Base-by-base conservation (phyloP, 352 stramenopile species). In the Phytopythium cucurbitacearum region DNA sequence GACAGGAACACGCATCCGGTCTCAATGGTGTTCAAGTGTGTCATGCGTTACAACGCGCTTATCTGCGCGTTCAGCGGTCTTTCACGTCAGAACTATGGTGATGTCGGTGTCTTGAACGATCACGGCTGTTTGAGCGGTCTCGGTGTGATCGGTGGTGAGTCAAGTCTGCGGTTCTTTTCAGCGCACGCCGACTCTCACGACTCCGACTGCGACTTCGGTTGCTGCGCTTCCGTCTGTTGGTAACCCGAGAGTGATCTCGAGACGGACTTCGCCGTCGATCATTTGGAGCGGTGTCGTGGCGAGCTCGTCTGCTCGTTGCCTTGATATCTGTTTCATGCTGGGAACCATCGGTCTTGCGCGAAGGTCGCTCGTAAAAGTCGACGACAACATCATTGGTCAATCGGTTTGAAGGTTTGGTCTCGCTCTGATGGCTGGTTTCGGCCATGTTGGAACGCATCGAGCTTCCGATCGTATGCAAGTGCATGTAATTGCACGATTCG, bases 401-500 rank as follows among this genome's bases (percentile, higher is more conserved):
- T 7, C 35, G 47, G 3, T 7, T 43, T 37, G 15, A 52, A 3
- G 47, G 11, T 2, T 2, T 37, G 7, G 40, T 7, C 40, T 44
- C 12, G 40, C 5, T 44, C n/a, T 15, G n/a, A 7, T 37, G 4
- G 4, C 10, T 7, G 0, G 47, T 7, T n/a, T 36, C 34, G 2
- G 10, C 7, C 5, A 35, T 28, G 21, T 28, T 32, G 6, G 50
- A 39, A 35, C 50, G 28, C 12, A 56, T 43, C 7, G 13, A 7
- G 5, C 35, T 40, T 5, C 36, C 21, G 4, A 44, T 15, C 13
- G n/a, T 35, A 41, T 53, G 32, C 11, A 53, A 34, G 33, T 65
- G 59, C 13, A 65, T 40, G 7, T 65, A 61, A 35, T 65, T 65
- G 40, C 59, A 65, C 13, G 41, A 28, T 10, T 32, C n/a, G 9